phyloP scores from a whole-genome alignment of 441 rosid genomes.

The Viola pubescens region DNA sequence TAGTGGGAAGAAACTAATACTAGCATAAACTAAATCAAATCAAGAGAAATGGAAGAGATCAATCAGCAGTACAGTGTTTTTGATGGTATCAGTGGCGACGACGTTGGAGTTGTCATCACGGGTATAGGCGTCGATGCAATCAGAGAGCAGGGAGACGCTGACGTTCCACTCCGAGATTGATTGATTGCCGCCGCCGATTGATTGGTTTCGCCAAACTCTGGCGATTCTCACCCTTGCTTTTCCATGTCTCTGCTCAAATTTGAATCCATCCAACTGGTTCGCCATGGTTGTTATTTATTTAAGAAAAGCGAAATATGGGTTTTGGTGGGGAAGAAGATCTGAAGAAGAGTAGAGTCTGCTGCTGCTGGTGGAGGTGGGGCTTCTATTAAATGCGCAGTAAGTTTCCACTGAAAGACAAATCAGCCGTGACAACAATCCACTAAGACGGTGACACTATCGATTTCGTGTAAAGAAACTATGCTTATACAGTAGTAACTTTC shows the following conservation, averaged over 20 bases:
- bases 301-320: no score
- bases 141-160: constrained; percentile 58
- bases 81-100: constrained; percentile 94
- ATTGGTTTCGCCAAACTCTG: constrained; percentile 56
- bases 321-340: no score
- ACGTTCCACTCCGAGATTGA: constrained; percentile 79
- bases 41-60: neutral
- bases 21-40: neutral
- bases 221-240: constrained; percentile 70
- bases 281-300: constrained; percentile 9
- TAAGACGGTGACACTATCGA: no score
- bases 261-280: constrained; percentile 35
- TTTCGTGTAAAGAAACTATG: no score
- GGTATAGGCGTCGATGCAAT: constrained; percentile 56
- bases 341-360: no score
- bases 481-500: no score
- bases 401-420: no score
- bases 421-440: no score
- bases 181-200: constrained; percentile 29
- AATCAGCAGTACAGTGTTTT: constrained; percentile 49
- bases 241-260: constrained; percentile 79
- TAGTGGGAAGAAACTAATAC: no score
- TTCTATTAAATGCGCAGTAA: no score
- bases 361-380: no score
- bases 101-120: constrained; percentile 67